Conservation (phyloP, 306 rosid genomes). For the Acacia melanoxylon region DNA sequence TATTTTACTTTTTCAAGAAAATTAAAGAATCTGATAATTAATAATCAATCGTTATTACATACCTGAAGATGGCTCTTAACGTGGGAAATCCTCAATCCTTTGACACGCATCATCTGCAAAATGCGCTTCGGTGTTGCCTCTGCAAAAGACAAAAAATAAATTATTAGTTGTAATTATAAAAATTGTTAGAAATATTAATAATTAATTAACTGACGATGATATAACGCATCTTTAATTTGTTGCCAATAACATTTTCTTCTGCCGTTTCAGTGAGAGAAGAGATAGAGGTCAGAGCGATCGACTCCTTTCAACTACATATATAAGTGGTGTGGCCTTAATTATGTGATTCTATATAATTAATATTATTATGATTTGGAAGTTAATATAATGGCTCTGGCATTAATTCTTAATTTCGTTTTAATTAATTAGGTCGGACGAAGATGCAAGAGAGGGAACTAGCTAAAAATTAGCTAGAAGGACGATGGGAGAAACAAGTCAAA, state of each 20-base stretch:
- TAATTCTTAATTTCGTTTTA: not conserved
- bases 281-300: not conserved
- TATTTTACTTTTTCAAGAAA: not conserved
- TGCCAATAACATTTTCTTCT: no score
- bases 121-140: conserved; percentile 79
- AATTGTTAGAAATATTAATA: not conserved
- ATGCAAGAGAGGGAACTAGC: not conserved
- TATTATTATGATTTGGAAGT: not conserved
- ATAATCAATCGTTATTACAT: not conserved
- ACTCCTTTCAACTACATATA: no score
- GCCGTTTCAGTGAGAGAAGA: not conserved
- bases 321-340: not conserved
- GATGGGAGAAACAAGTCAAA: not conserved
- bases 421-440: not conserved
- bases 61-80: conserved; percentile 92
- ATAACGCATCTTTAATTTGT: not conserved
- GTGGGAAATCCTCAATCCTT: conserved; percentile 69
- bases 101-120: conserved; percentile 69
- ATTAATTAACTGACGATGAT: not conserved
- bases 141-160: conserved; percentile 26
- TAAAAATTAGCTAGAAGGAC: not conserved
- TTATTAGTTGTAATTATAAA: not conserved
- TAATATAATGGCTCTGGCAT: not conserved
- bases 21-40: not conserved
- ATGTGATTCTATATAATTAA: not conserved